Base-by-base conservation (phyloP, 2,329 filamentous ascomycete genomes). In the Xylaria sp. region DNA sequence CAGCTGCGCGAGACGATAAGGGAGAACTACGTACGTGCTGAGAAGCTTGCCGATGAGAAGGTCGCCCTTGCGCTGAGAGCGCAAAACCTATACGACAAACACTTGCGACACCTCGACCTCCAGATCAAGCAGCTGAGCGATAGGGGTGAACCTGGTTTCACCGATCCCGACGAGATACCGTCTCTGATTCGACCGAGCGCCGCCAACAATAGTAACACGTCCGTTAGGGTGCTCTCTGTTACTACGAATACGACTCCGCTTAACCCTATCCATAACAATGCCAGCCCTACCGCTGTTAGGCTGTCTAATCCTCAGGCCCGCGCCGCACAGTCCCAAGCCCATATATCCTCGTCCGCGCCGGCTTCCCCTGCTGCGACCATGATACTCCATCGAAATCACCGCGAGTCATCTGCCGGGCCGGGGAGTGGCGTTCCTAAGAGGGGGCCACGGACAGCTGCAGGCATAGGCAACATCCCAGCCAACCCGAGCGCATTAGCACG, bases 31-130 rank as follows among this genome's bases (percentile, higher is more conserved):
- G 86, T 87, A 70, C 88, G 87, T 73, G 91, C 91, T 63, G 89
- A 94, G 71, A 84, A 89, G 69, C 82, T 96, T 41, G 89, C 93
- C 66, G 87, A 89, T 63, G 92, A 96, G 78, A 96, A 96, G 83
- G 85, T 93, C 63, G 86, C 85, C 2, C 82, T 96, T 37, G 86
- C 89, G 3, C 86, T 90, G 71, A 94, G 92, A 80, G 82, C 89
- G 65, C 85, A 89, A 75, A 77, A 82, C 57, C 82, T 86, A 51
- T 84, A 89, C 77, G 89, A 91, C 76, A 90, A 90, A 75, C 89
- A 91, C 81, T 84, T 84, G 74, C 87, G 82, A 77, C 88, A 83
- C 78, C 90, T 87, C 78, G 92, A 92, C 75, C 78, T 83, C 59
- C 87, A 90, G 75, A 86, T 91, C 73, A 90, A 91, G 75, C 80